Evolutionary conservation across 2,329 filamentous ascomycete genomes (phyloP).

Genomic region (Arthrobotrys sphaeroides): DNA sequence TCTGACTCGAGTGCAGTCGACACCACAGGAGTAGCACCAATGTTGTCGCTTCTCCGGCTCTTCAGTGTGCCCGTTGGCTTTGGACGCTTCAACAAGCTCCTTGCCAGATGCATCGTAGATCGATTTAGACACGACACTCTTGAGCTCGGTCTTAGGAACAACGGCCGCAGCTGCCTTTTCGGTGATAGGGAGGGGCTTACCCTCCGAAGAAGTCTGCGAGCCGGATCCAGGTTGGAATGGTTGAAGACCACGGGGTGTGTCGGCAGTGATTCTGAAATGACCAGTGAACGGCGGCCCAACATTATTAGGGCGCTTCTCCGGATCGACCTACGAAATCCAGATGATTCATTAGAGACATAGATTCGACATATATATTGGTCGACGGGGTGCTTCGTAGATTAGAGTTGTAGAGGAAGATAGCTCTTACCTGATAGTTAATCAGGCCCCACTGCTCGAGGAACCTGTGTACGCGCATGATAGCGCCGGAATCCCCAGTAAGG

Average conservation of each 20-base stretch:
- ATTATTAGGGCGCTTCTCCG: constrained; percentile 91
- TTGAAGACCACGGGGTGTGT: constrained; percentile 92
- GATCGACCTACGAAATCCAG: constrained; percentile 76
- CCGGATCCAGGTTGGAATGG: constrained; percentile 92
- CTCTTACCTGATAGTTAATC: constrained; percentile 93
- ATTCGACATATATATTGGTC: background rate
- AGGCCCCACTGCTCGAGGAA: constrained; percentile 99
- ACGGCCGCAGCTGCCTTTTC: constrained; percentile 74
- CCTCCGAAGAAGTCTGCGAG: constrained; percentile 68
- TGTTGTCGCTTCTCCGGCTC: constrained; percentile 68
- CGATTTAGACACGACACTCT: constrained; percentile 91
- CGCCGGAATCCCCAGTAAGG: constrained; percentile 94
- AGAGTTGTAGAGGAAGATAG: background rate
- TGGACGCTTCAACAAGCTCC: constrained; percentile 77
- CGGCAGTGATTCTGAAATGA: constrained; percentile 94
- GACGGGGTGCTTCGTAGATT: background rate
- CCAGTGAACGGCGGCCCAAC: constrained; percentile 97
- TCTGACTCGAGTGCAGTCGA: constrained; percentile 80
- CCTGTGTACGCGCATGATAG: constrained; percentile 97
- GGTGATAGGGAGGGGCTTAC: constrained; percentile 73
- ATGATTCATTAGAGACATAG: constrained; percentile 57
- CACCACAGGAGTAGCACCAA: constrained; percentile 89
- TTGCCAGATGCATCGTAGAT: constrained; percentile 94
- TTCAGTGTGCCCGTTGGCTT: constrained; percentile 70
- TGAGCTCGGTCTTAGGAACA: constrained; percentile 79